Percentiles rank a stretch among this genome's conserved stretches.
Conservation (phyloP, 306 rosid genomes). For the Cajanus cajan region DNA sequence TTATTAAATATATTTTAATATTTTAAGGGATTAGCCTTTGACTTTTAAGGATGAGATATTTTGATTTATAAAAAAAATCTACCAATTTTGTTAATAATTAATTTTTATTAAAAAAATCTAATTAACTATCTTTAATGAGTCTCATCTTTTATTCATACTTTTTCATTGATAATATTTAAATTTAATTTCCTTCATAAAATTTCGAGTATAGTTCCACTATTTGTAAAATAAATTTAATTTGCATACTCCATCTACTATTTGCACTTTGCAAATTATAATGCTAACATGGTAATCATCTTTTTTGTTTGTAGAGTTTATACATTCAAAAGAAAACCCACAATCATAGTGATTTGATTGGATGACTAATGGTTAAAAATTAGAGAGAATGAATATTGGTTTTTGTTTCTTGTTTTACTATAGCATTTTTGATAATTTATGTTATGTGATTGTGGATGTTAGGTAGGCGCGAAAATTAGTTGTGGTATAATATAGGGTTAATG, state of each 20-base stretch:
- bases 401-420: neutral
- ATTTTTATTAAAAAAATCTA: no score
- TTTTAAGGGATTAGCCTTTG: no score
- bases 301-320: neutral
- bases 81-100: no score
- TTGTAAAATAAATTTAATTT: no score
- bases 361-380: neutral
- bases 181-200: no score
- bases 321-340: neutral
- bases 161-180: no score
- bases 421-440: neutral
- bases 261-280: neutral
- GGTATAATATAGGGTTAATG: conserved; percentile 7
- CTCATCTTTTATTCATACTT: no score
- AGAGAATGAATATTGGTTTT: neutral
- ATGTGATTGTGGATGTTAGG: neutral
- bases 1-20: no score
- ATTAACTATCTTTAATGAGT: no score
- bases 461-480: neutral
- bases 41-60: no score
- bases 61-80: no score
- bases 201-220: no score
- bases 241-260: neutral
- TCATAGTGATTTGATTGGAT: neutral
- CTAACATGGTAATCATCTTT: neutral